phyloP scores from a whole-genome alignment of 192 early-diverging fungal genomes.

The Chytriomyces hyalinus region DNA sequence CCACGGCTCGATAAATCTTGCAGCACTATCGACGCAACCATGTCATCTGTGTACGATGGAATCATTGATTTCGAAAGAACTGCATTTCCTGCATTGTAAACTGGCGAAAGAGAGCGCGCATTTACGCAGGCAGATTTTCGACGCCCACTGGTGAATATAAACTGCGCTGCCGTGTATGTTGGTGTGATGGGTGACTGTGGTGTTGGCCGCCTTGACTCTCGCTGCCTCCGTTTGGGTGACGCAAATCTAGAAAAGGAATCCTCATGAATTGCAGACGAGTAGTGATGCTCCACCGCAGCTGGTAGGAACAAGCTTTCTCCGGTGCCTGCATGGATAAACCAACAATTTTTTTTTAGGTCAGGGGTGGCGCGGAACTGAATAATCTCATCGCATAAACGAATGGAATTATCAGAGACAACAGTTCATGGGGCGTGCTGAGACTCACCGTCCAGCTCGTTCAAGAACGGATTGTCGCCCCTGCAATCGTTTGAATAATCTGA shows the following conservation, averaged over 20 bases:
- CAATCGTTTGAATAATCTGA: neutral
- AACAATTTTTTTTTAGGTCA: neutral
- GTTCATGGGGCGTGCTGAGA: neutral
- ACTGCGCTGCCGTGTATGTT: no score
- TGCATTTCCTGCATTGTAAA: no score
- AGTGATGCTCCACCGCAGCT: neutral
- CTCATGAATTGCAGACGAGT: no score
- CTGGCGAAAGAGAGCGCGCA: no score
- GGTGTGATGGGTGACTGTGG: no score
- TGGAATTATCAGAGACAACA: neutral
- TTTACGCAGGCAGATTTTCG: no score
- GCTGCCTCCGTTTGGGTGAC: no score
- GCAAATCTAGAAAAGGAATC: no score
- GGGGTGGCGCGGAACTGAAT: no score
- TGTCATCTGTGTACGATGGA: neutral
- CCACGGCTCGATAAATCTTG: neutral
- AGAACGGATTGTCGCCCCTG: neutral
- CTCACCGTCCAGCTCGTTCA: constrained; percentile 1
- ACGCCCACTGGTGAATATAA: no score
- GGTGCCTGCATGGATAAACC: neutral
- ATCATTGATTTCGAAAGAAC: no score
- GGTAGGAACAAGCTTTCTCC: neutral
- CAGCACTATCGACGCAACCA: neutral
- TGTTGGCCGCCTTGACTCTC: no score
- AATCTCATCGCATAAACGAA: neutral